Base-by-base conservation (phyloP, 1,284 basidiomycete genomes). In the Boletus mariae region DNA sequence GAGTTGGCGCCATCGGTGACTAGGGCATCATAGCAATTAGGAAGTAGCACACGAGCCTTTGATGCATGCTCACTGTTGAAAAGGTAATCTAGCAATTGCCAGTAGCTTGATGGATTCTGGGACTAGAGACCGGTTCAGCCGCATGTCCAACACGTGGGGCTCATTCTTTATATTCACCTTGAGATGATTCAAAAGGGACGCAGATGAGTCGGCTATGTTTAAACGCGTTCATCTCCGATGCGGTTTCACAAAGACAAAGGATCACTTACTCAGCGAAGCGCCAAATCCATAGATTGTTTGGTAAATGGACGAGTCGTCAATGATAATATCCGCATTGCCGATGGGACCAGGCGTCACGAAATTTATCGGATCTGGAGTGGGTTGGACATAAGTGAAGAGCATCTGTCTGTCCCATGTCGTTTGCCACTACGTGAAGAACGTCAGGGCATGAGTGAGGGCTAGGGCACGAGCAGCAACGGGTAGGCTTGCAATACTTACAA, bases 391-490 rank as follows among this genome's bases (percentile, higher is more conserved):
- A 4, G 76, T 78, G 60, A 84, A 76, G 31, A 81, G 73, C 48
- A 68, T 73, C 23, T 74, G 61, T 42, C 74, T 71, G 59, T 84
- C 78, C 83, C 82, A 84, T 10, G 80, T 84, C 26, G 82, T 84
- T 71, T 83, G 78, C 78, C 79, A 84, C 82, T 84, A 51, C 20
- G 20, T 28, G 13, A 25, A 56, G 45, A 26, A 53, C 20, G 25
- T 5, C 13, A 35, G 31, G 17, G 34, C 3, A 25, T 55, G 51
- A 66, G 51, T 34, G 15, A 54, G 15, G 11, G n/a, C 20, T 0
- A 35, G 31, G 17, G 34, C 3, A 25, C 54, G 51, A 15, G 8
- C 25, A 12, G 20, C 10, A 20, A 13, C 11, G 3, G 42, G n/a
- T n/a, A 29, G 26, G n/a, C 35, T 5, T 15, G 32, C 0, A 26